A percentile compares a stretch with the other conserved stretches of the same genome.
Evolutionary conservation across 495 filamentous ascomycete species (phyloP).

Genomic region (Penicillium diatomitis): DNA sequence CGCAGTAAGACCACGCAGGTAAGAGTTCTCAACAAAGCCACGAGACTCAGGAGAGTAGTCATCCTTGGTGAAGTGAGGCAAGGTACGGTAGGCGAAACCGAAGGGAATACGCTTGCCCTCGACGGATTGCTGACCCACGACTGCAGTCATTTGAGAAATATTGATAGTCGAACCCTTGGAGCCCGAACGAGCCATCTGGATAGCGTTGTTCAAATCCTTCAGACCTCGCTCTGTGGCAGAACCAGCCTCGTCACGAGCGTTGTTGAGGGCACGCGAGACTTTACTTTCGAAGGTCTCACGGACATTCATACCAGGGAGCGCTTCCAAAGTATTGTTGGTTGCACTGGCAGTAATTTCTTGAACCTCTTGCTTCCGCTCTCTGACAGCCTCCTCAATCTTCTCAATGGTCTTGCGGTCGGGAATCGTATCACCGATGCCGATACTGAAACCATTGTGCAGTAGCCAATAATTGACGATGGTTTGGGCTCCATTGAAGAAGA

Average conservation of each 20-base stretch:
- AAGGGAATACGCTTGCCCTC: conserved; percentile 99
- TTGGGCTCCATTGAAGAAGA: conserved; percentile 93
- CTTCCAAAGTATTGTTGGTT: conserved; percentile 75
- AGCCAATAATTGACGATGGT: conserved; percentile 95
- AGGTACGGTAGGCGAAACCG: conserved; percentile 95
- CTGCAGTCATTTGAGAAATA: conserved; percentile 97
- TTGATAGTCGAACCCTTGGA: conserved; percentile 98
- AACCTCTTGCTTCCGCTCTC: conserved; percentile 71
- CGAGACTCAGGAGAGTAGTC: conserved; percentile 95
- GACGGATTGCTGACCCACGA: conserved; percentile 94
- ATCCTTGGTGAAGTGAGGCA: conserved; percentile 98
- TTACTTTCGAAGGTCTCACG: conserved; percentile 96
- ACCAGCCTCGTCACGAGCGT: conserved; percentile 91
- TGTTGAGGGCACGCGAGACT: conserved; percentile 87
- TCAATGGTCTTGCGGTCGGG: conserved; percentile 74
- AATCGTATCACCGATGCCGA: conserved; percentile 97
- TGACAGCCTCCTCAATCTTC: conserved; percentile 72
- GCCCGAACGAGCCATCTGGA: conserved; percentile 89
- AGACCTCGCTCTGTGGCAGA: conserved; percentile 81
- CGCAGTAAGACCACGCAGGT: conserved; percentile 89
- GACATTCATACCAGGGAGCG: conserved; percentile 92
- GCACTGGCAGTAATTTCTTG: conserved; percentile 61
- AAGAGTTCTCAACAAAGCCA: conserved; percentile 98
- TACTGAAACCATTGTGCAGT: conserved; percentile 94
- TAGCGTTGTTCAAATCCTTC: conserved; percentile 91